Evolutionary conservation across 2,329 filamentous ascomycete species (phyloP).

Genomic region (Fusarium nanum): DNA sequence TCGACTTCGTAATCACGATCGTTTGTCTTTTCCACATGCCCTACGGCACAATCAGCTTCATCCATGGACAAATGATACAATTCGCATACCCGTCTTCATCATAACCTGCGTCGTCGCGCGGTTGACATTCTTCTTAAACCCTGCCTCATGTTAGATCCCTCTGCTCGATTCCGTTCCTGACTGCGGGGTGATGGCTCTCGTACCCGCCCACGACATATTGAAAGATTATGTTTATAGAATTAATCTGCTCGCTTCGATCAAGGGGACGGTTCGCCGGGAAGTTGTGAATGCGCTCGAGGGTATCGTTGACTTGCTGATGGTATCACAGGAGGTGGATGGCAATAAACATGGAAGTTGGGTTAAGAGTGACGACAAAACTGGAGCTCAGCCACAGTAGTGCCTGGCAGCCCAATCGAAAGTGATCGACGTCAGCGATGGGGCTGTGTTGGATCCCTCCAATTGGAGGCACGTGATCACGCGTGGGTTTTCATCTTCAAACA

Average conservation of each 20-base stretch:
- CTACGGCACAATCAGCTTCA: conserved; percentile 54
- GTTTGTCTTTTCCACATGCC: conserved; percentile 98
- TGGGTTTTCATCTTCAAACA: conserved; percentile 13
- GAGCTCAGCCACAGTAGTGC: conserved; percentile 49
- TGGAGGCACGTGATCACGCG: conserved; percentile 48
- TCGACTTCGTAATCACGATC: conserved; percentile 99
- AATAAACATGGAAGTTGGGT: conserved; percentile 39
- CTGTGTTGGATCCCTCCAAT: conserved; percentile 21
- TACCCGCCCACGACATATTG: conserved; percentile 79
- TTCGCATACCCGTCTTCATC: conserved; percentile 90
- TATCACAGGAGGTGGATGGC: conserved; percentile 38
- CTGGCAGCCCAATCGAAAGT: conserved; percentile 47
- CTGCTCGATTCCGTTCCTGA: conserved; percentile 14
- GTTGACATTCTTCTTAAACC: conserved; percentile 90
- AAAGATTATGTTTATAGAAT: conserved; percentile 36
- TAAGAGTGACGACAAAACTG: conserved; percentile 48
- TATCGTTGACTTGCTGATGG: conserved; percentile 31
- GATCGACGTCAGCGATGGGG: conserved; percentile 49
- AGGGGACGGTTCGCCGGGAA: conserved; percentile 12
- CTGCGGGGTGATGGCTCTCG: conserved; percentile 47
- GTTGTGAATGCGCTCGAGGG: conserved; percentile 30
- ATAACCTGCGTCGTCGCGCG: conserved; percentile 99
- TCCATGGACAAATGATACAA: background rate
- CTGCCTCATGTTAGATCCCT: conserved; percentile 52
- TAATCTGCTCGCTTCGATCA: conserved; percentile 14